These are phyloP conservation scores for Sanguinoderma infundibulare DNA, from an alignment of 1,284 basidiomycete genomes.

Conservation along the genomic window DNA sequence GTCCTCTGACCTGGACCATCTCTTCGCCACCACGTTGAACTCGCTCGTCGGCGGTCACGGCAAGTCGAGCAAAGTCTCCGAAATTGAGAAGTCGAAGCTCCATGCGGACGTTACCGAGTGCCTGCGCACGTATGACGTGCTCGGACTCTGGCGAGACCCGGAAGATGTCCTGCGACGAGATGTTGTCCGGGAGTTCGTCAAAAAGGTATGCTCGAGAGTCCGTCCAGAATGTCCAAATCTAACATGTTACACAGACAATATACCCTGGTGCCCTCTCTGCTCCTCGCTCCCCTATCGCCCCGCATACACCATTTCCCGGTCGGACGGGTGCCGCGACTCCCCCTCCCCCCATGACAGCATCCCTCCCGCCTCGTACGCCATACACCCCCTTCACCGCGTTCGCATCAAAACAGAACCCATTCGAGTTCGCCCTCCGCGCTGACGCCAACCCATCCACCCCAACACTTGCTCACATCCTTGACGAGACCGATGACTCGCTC, in stretches of 20 bases:
- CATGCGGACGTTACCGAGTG: constrained; percentile 76
- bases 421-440: constrained; percentile 36
- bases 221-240: background rate
- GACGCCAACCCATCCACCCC: constrained; percentile 15
- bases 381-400: constrained; percentile 69
- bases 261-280: constrained; percentile 68
- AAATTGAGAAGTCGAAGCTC: constrained; percentile 68
- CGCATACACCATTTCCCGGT: constrained; percentile 67
- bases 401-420: constrained; percentile 53
- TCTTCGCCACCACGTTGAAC: constrained; percentile 66
- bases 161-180: constrained; percentile 81
- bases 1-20: constrained; percentile 81
- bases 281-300: constrained; percentile 75
- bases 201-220: constrained; percentile 62
- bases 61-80: constrained; percentile 42
- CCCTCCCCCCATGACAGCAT: constrained; percentile 28
- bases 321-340: constrained; percentile 20
- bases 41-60: constrained; percentile 50
- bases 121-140: constrained; percentile 80
- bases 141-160: constrained; percentile 84
- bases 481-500: constrained; percentile 69
- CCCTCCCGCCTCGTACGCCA: constrained; percentile 61
- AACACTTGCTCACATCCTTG: constrained; percentile 52
- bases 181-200: constrained; percentile 75
- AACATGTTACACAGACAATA: constrained; percentile 58